phyloP scores from a whole-genome alignment of 345 rosid species.

The Eucalyptus regnans region DNA sequence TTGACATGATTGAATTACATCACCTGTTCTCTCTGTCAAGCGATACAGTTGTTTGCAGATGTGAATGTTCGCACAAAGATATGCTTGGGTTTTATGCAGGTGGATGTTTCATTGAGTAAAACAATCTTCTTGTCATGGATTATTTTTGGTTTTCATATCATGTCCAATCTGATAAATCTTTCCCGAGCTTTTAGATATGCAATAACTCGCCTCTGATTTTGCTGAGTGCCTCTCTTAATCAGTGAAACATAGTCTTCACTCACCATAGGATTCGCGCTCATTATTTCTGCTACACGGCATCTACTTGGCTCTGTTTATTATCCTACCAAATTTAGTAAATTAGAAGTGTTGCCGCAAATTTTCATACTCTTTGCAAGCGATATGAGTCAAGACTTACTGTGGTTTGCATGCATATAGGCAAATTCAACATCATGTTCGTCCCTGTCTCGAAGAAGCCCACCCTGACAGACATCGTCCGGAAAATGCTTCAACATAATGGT shows the following conservation, averaged over 20 bases:
- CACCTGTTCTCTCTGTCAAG: not conserved
- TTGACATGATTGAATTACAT: not conserved
- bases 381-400: not conserved
- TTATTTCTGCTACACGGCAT: fast-evolving
- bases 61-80: not conserved
- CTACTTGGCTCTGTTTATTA: not conserved
- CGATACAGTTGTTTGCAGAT: not conserved
- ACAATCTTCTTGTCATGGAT: not conserved
- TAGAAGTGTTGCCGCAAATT: not conserved
- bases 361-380: not conserved
- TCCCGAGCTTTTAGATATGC: not conserved
- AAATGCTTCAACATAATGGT: not conserved
- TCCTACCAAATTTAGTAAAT: not conserved
- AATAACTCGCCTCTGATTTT: not conserved
- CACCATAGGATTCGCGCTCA: not conserved
- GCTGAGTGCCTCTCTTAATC: not conserved
- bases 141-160: not conserved
- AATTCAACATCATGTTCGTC: slow-evolving; percentile 12
- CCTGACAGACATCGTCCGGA: not conserved
- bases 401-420: not conserved
- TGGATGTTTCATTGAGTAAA: not conserved
- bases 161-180: not conserved
- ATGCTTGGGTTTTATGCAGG: not conserved
- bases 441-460: not conserved
- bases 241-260: not conserved